Evolutionary conservation across 1,139 yeast genomes (phyloP), one percentile per base, ranked within the genome.

Genomic region (Lodderomyces metapsilosis): DNA sequence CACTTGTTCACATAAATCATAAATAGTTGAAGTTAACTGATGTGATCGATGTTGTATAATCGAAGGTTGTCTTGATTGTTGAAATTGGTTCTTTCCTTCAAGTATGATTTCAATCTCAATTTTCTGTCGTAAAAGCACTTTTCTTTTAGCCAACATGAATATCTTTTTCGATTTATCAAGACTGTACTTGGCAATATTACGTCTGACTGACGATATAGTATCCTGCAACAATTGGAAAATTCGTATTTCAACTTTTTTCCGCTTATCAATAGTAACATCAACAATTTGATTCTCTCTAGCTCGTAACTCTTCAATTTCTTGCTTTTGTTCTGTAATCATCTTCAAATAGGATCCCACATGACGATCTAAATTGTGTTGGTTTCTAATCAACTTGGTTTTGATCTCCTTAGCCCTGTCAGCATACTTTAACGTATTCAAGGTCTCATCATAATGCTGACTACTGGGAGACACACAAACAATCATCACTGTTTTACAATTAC

Each of bases 401-500:
- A 91, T 91, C 52, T 86, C 91, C 54, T 88, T 88, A 13, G 96
- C 97, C 23, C 96, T 70, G 57, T 88, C 82, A 0, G 97, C 97
- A 59, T 89, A 91, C 58, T 88, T 88, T 44, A 91, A 72, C 0
- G 97, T 88, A 59, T 89, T 91, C 43, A 88, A 70, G 0, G 97
- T 89, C 56, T 91, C 98, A 57, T 91, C 97, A 58, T 88, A 88
- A 59, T 91, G 96, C 32, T 74, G 75, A 25, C 87, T 78, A 48
- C 89, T 84, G 0, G 97, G 97, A 3, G 95, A 84, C 3, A 91
- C 78, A 62, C 97, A 91, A 1, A 89, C 97, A 52, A 91, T 88
- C 97, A 91, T 91, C 4, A 88, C 92, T 0, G 98, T 91, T 59
- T 87, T 85, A 63, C 97, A 89, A 57, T 88, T 88, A 0, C 97